Conservation (phyloP, 208 protist species). For the Wallacemonas sp. region DNA sequence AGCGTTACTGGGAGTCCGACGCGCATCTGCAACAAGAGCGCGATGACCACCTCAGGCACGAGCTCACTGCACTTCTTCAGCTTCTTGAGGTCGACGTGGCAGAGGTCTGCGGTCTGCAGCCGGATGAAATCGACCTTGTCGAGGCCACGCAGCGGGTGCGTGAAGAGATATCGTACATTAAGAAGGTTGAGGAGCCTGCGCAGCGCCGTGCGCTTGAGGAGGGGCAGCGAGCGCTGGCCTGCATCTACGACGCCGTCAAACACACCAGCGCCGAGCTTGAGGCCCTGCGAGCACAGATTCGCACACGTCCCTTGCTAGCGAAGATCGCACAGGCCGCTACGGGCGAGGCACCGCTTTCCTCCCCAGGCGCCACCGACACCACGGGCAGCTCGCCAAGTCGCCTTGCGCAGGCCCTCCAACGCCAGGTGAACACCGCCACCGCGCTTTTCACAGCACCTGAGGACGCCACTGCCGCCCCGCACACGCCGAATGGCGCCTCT, state of each 20-base stretch:
- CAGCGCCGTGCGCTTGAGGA: constrained; percentile 11
- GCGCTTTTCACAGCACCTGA: neutral
- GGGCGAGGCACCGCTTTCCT: neutral
- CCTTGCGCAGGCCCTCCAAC: neutral
- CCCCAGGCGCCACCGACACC: neutral
- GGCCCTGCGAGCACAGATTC: neutral
- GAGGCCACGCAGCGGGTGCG: constrained; percentile 8
- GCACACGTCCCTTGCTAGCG: constrained; percentile 15
- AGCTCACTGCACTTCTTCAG: constrained; percentile 1
- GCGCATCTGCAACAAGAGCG: neutral
- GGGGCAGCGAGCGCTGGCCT: constrained; percentile 11
- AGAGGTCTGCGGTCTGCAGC: constrained; percentile 1
- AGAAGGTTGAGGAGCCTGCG: constrained; percentile 29
- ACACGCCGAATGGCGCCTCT: neutral
- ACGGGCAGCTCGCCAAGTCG: neutral
- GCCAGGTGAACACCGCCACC: neutral
- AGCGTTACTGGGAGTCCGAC: neutral
- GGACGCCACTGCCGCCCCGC: neutral
- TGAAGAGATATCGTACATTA: constrained; percentile 18
- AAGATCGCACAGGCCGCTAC: neutral
- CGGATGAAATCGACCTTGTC: constrained; percentile 10
- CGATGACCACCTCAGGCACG: constrained; percentile 1
- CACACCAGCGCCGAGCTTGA: neutral
- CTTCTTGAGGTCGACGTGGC: constrained; percentile 1
- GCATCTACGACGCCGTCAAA: constrained; percentile 17